Conservation (phyloP, 805 yeast genomes). For the Candida silvicultrix region DNA sequence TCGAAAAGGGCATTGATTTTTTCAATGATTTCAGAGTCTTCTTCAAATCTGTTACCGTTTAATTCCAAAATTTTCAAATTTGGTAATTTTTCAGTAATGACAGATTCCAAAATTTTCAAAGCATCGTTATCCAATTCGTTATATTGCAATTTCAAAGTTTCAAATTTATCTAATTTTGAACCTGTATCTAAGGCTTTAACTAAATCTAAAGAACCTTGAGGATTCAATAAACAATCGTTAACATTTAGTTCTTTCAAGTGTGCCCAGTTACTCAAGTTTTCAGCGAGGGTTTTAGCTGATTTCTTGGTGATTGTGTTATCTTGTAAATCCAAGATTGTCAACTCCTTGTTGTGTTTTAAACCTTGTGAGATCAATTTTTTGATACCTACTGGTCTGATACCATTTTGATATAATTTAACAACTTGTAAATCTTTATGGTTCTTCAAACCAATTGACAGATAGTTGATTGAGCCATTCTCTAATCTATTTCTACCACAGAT, state of each 20-base stretch:
- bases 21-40: constrained; percentile 70
- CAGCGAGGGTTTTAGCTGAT: constrained; percentile 63
- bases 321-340: constrained; percentile 77
- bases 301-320: constrained; percentile 85
- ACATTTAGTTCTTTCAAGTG: constrained; percentile 70
- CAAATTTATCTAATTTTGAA: constrained; percentile 36
- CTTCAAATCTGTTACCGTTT: constrained; percentile 90
- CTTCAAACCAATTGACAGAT: constrained; percentile 78
- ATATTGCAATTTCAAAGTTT: constrained; percentile 70
- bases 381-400: constrained; percentile 93
- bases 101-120: constrained; percentile 50
- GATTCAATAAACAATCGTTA: constrained; percentile 82
- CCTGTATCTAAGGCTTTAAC: constrained; percentile 41
- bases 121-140: constrained; percentile 75
- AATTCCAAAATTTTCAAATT: constrained; percentile 65
- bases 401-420: constrained; percentile 87
- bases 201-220: constrained; percentile 61
- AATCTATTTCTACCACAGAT: constrained; percentile 96
- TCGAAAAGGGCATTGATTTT: constrained; percentile 57
- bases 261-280: constrained; percentile 56
- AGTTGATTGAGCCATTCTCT: constrained; percentile 88
- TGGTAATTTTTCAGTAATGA: constrained; percentile 50
- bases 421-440: constrained; percentile 69
- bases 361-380: constrained; percentile 69
- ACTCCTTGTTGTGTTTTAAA: constrained; percentile 49